Conservation (phyloP, 1,139 yeast species). For the Blastobotrys capitulatus region DNA sequence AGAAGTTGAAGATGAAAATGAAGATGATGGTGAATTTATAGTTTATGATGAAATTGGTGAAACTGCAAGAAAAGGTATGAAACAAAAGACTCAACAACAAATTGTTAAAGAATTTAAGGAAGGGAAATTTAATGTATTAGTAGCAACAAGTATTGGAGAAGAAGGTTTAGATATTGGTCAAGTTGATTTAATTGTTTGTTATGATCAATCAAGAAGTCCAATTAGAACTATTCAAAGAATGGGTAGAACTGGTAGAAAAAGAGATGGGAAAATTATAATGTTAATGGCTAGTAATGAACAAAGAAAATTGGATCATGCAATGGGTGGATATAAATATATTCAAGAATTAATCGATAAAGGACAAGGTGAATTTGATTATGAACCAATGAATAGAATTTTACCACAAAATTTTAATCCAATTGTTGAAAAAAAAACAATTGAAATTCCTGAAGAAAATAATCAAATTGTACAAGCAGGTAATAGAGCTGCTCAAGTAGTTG, state of each 20-base stretch:
- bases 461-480: slow-evolving; percentile 56
- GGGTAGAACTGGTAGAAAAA: slow-evolving; percentile 97
- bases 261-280: slow-evolving; percentile 80
- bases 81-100: slow-evolving; percentile 43
- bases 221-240: slow-evolving; percentile 90
- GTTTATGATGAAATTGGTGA: slow-evolving; percentile 17
- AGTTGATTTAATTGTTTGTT: slow-evolving; percentile 88
- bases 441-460: slow-evolving; percentile 61
- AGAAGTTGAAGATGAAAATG: background rate
- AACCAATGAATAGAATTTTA: slow-evolving; percentile 53
- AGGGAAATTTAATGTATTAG: slow-evolving; percentile 71
- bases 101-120: slow-evolving; percentile 65
- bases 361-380: slow-evolving; percentile 29
- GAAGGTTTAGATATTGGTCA: slow-evolving; percentile 99
- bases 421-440: slow-evolving; percentile 52
- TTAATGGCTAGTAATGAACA: slow-evolving; percentile 77
- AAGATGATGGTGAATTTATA: background rate
- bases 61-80: slow-evolving; percentile 31
- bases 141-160: slow-evolving; percentile 97
- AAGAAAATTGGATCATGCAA: slow-evolving; percentile 72
- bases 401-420: slow-evolving; percentile 53
- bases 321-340: slow-evolving; percentile 75
- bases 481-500: slow-evolving; percentile 8
- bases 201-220: slow-evolving; percentile 90
- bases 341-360: slow-evolving; percentile 50